A percentile compares a stretch with the other conserved stretches of the same genome.
Evolutionary conservation across 2,329 filamentous ascomycete species (phyloP).

Genomic region (Plectosphaerella plurivora): DNA sequence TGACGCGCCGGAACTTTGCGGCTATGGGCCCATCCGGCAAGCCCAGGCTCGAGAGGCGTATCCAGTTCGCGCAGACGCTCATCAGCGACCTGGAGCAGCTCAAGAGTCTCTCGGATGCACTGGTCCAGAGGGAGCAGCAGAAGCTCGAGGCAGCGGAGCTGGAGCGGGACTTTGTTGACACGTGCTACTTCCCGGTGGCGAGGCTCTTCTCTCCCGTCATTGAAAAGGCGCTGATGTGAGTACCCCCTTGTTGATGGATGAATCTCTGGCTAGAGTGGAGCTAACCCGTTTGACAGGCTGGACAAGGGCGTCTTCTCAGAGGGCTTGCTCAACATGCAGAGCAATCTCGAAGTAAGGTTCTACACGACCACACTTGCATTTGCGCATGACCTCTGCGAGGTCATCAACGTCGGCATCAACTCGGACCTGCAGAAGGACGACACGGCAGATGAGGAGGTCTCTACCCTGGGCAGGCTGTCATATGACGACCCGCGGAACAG

Average conservation of each 20-base stretch:
- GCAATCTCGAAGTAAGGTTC: constrained; percentile 47
- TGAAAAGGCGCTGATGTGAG: constrained; percentile 77
- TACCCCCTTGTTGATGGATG: constrained; percentile 15
- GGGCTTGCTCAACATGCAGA: constrained; percentile 45
- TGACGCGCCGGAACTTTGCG: constrained; percentile 92
- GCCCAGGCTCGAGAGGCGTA: constrained; percentile 71
- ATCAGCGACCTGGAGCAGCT: constrained; percentile 75
- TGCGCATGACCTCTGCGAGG: constrained; percentile 49
- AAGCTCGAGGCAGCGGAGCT: constrained; percentile 75
- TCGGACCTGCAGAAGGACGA: constrained; percentile 25
- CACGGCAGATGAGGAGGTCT: constrained; percentile 15
- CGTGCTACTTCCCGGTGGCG: constrained; percentile 85
- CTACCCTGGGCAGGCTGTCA: constrained; percentile 33
- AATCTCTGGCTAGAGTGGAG: constrained; percentile 12
- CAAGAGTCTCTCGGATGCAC: constrained; percentile 61
- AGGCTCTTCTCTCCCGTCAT: constrained; percentile 73
- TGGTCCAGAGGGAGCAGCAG: constrained; percentile 70
- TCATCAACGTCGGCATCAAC: constrained; percentile 50
- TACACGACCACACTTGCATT: constrained; percentile 57
- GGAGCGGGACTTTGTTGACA: constrained; percentile 76
- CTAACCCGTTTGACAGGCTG: constrained; percentile 46
- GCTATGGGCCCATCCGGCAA: constrained; percentile 85
- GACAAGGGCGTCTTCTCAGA: constrained; percentile 59
- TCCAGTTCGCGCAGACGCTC: constrained; percentile 79
- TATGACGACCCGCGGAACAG: constrained; percentile 72